These are phyloP conservation scores for Cajanus cajan DNA, from an alignment of 306 rosid species.

Conservation along the genomic window DNA sequence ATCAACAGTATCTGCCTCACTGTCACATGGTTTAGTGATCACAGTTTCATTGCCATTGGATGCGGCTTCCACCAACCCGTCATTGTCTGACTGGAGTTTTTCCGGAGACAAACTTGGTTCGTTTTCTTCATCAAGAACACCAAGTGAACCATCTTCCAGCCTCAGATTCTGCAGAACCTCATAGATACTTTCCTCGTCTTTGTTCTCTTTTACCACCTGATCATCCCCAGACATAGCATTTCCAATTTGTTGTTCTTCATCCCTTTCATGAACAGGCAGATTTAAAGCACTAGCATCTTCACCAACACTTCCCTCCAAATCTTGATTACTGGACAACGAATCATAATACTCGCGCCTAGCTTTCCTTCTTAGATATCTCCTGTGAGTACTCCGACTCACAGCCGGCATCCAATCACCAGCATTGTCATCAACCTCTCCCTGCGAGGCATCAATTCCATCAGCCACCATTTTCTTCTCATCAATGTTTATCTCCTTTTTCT, in stretches of 20 bases:
- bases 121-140: slow-evolving; percentile 39
- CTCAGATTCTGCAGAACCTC: slow-evolving; percentile 48
- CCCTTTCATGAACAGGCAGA: slow-evolving; percentile 29
- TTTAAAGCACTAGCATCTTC: slow-evolving; percentile 40
- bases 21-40: slow-evolving; percentile 36
- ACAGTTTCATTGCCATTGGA: slow-evolving; percentile 16
- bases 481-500: slow-evolving; percentile 64
- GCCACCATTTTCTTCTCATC: slow-evolving; percentile 81
- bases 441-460: slow-evolving; percentile 79
- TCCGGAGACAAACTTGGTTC: slow-evolving; percentile 18
- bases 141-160: slow-evolving; percentile 49
- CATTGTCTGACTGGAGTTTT: slow-evolving; percentile 21
- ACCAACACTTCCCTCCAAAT: slow-evolving; percentile 13
- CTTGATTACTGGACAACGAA: slow-evolving; percentile 47
- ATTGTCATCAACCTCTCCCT: slow-evolving; percentile 60
- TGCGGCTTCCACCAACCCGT: slow-evolving; percentile 15
- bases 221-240: slow-evolving; percentile 35
- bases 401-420: slow-evolving; percentile 88
- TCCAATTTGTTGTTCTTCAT: slow-evolving; percentile 29
- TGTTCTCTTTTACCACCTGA: slow-evolving; percentile 37
- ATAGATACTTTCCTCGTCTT: slow-evolving; percentile 47
- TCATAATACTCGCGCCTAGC: slow-evolving; percentile 62
- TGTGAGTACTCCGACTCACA: slow-evolving; percentile 84
- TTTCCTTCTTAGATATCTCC: slow-evolving; percentile 79
- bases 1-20: slow-evolving; percentile 28